phyloP scores from a whole-genome alignment of 2,329 filamentous ascomycete genomes.

The Ceratocystis albifundus region DNA sequence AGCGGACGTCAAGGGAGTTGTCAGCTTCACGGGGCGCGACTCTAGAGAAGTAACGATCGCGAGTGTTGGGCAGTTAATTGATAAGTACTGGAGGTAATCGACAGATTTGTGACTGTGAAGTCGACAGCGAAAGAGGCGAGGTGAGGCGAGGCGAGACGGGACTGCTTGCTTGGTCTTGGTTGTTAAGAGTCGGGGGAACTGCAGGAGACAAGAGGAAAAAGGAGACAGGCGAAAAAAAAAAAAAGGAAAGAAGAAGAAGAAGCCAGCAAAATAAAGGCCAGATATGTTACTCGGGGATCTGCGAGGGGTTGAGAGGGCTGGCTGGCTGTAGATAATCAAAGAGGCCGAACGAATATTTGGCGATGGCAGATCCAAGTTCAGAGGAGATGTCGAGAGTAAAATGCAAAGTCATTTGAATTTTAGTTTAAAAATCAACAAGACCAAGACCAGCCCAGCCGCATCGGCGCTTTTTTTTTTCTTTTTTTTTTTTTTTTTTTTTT shows the following conservation, averaged over 20 bases:
- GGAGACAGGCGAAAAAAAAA: neutral
- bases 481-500: neutral
- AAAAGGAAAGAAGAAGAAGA: neutral
- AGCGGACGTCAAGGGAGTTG: constrained; percentile 10
- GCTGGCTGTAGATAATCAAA: neutral
- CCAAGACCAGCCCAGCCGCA: constrained; percentile 1
- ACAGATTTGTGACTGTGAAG: neutral
- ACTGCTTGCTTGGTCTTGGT: neutral
- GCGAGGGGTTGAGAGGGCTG: neutral
- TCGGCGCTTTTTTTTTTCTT: constrained; percentile 10
- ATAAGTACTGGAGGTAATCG: neutral
- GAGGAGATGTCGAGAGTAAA: neutral
- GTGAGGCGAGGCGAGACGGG: neutral
- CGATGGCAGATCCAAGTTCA: neutral
- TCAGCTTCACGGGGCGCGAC: neutral
- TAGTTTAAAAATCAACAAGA: neutral
- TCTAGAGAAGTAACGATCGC: neutral
- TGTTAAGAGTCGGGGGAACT: neutral
- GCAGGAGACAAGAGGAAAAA: neutral
- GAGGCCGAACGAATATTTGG: neutral
- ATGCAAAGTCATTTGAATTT: neutral
- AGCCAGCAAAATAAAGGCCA: constrained; percentile 3
- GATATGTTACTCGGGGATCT: neutral
- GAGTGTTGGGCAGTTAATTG: neutral
- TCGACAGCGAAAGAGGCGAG: neutral